A percentile compares a stretch with the other conserved stretches of the same genome.
Evolutionary conservation across 2,329 filamentous ascomycete genomes (phyloP).

Genomic region (Aspergillus pseudotamarii): DNA sequence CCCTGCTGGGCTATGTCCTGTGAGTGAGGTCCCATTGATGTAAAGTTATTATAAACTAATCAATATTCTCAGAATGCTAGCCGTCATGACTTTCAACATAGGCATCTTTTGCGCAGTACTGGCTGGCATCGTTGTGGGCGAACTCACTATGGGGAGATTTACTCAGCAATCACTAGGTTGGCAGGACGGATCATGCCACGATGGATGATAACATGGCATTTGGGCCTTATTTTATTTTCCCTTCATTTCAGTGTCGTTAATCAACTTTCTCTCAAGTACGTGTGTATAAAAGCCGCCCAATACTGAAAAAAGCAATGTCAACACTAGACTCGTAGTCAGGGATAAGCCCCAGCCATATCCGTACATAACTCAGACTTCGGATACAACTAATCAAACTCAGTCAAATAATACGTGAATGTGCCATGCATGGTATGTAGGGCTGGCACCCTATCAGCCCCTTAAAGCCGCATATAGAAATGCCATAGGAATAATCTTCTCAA

Average conservation of each 20-base stretch:
- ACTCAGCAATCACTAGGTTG: slow-evolving; percentile 6
- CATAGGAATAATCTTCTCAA: not conserved
- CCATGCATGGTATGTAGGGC: not conserved
- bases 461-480: not conserved
- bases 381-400: no score
- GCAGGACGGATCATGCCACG: slow-evolving; percentile 17
- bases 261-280: not conserved
- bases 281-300: not conserved
- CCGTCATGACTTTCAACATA: slow-evolving; percentile 20
- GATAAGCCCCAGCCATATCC: not conserved
- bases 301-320: not conserved
- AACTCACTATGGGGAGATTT: slow-evolving; percentile 16
- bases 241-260: not conserved
- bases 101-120: slow-evolving; percentile 17
- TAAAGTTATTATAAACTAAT: not conserved
- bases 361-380: not conserved
- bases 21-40: not conserved
- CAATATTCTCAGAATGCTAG: slow-evolving; percentile 14
- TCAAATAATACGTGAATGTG: no score
- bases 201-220: not conserved
- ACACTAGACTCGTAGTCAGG: not conserved
- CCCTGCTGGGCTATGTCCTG: slow-evolving; percentile 15
- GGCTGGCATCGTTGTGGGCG: slow-evolving; percentile 12
- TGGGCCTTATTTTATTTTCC: not conserved
- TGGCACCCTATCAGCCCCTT: not conserved